Conservation (phyloP, 2,329 filamentous ascomycete genomes). For the Leptographium lundbergii region DNA sequence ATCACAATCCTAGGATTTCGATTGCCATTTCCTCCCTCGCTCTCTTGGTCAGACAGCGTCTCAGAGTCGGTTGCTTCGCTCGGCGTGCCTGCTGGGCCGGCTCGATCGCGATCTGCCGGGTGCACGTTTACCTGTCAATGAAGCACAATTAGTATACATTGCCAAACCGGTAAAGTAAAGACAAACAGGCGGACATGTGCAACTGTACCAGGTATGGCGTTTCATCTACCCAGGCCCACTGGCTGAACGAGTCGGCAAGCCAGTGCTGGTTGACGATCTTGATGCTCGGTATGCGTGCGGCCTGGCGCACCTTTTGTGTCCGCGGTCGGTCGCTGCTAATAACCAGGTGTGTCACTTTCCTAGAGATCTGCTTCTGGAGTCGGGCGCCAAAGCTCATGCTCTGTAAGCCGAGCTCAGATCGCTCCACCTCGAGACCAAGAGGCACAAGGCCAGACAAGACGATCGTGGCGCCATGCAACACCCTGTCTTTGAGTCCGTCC, state of each 20-base stretch:
- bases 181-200: background rate
- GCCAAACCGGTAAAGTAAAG: background rate
- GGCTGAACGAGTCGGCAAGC: conserved; percentile 72
- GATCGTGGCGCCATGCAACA: conserved; percentile 63
- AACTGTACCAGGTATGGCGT: conserved; percentile 47
- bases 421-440: conserved; percentile 62
- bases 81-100: conserved; percentile 20
- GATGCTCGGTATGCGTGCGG: conserved; percentile 64
- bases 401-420: conserved; percentile 79
- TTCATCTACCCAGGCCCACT: conserved; percentile 74
- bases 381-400: conserved; percentile 73
- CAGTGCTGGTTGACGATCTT: conserved; percentile 88
- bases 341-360: conserved; percentile 61
- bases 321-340: conserved; percentile 58
- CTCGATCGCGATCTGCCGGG: conserved; percentile 44
- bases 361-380: conserved; percentile 42
- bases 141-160: background rate
- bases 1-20: background rate
- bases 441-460: conserved; percentile 89
- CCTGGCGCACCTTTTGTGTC: conserved; percentile 84
- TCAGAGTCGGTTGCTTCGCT: conserved; percentile 17
- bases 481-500: conserved; percentile 62
- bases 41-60: conserved; percentile 17
- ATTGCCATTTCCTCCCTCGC: conserved; percentile 16
- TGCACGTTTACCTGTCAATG: conserved; percentile 48